Base-by-base conservation (phyloP, 129 eudicot species). In the Rutidosis leptorrhynchoides region DNA sequence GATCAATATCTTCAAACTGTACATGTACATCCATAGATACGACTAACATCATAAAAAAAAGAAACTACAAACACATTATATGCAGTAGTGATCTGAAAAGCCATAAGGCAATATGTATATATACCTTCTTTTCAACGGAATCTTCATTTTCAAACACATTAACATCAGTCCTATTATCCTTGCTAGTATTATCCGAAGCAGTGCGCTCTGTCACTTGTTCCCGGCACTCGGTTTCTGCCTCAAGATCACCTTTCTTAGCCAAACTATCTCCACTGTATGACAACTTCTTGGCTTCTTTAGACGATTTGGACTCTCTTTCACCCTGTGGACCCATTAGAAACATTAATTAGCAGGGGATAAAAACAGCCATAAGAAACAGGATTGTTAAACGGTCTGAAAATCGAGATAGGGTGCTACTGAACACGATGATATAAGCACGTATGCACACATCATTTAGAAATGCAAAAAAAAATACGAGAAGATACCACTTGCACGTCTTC, bases 121-220 rank as follows among this genome's bases (percentile, higher is more conserved):
- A 22, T 6, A 62, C 77, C 77, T 72, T 46, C 16, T 59, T 62
- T 49, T 61, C 62, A 49, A 19, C 65, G 40, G 23, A 19, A 74
- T 64, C 23, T 64, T 53, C 58, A 49, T 51, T 73, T 53, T 53
- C 49, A 4, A 60, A 4, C 30, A 24, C 25, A 14, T 4, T 37
- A 73, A 3, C 14, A 14, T 45, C 37, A 19, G 59, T 7, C 26
- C 14, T 55, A 54, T 64, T 62, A 64, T 54, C 65, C 59, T 25
- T 42, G 32, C 25, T 71, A 73, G 15, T 71, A 15, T 64, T 65
- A 61, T 64, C 58, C 21, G 70, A 56, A 73, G 48, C 48, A 26
- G 58, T 56, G 25, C 71, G 22, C 71, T 25, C 71, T 53, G 58
- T 42, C n/a, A n/a, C 68, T 8, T 51, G 58, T 59, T 71, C 61